A percentile compares a stretch with the other conserved stretches of the same genome.
These are phyloP conservation scores for Quercus agrifolia DNA, from an alignment of 306 rosid species.

Conservation along the genomic window DNA sequence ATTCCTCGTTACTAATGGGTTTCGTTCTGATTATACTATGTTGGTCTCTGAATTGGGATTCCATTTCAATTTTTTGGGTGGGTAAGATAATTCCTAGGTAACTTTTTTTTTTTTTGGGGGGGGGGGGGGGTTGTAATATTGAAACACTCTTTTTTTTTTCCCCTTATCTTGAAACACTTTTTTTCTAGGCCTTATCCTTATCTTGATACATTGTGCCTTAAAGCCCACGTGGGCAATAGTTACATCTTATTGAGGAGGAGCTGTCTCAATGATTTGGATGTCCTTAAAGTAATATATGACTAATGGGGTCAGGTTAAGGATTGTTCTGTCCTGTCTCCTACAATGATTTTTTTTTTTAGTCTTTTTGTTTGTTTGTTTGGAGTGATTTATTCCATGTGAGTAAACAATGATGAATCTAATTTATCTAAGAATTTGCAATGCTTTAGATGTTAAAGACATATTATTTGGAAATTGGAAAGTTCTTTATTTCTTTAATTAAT, in stretches of 20 bases:
- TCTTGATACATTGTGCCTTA: constrained; percentile 1
- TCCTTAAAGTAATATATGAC: background rate
- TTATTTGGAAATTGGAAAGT: background rate
- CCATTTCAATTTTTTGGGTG: background rate
- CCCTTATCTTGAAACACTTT: background rate
- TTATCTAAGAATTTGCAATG: background rate
- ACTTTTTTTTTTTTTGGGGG: background rate
- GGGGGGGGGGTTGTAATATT: background rate
- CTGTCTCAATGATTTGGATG: background rate
- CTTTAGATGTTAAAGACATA: background rate
- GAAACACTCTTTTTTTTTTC: background rate
- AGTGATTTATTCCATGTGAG: background rate
- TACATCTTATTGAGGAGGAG: constrained; percentile 10
- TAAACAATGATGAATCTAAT: background rate
- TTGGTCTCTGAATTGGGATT: background rate
- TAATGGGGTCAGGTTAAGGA: background rate
- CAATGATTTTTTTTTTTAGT: background rate
- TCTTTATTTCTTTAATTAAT: background rate
- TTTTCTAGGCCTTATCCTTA: constrained; percentile 9
- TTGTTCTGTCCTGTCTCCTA: background rate
- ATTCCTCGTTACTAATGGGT: background rate
- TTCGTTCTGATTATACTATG: background rate
- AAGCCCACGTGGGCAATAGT: constrained; percentile 17
- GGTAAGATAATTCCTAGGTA: background rate
- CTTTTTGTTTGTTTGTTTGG: background rate